Evolutionary conservation across 805 yeast genomes (phyloP).

Genomic region (Cyberlindnera mycetangii): DNA sequence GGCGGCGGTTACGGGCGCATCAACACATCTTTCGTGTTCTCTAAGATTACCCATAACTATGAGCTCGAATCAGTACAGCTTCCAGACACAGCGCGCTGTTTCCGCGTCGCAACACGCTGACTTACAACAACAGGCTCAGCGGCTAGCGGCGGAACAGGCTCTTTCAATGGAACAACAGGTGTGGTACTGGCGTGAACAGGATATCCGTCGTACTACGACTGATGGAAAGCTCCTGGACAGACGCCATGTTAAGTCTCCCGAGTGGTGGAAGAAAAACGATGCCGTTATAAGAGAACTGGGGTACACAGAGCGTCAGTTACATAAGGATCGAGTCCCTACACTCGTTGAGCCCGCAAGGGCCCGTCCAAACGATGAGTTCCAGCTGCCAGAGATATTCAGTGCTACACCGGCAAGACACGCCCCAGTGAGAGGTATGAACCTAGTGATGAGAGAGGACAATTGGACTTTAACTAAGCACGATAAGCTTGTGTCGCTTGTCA

Average conservation of each 20-base stretch:
- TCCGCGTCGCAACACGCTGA: not conserved
- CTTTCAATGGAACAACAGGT: not conserved
- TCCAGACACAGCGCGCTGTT: not conserved
- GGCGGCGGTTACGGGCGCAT: not conserved
- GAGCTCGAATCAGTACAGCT: not conserved
- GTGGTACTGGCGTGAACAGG: not conserved
- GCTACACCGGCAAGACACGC: not conserved
- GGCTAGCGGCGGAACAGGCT: not conserved
- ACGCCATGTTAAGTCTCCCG: not conserved
- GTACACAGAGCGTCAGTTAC: constrained; percentile 1
- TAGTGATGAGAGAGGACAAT: not conserved
- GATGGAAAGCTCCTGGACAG: not conserved
- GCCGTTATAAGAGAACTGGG: not conserved
- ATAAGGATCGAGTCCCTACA: not conserved
- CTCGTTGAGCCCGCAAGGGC: not conserved
- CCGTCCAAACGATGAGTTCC: not conserved
- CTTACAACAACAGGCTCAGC: not conserved
- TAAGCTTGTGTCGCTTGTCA: not conserved
- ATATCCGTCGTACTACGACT: not conserved
- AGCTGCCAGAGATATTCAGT: not conserved
- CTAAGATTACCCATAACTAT: too few species aligned
- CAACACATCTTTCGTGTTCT: too few species aligned
- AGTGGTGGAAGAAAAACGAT: constrained; percentile 4
- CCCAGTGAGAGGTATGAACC: not conserved
- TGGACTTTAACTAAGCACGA: not conserved